phyloP scores from a whole-genome alignment of 768 basidiomycete genomes.

The Clitopilus passeckerianus region DNA sequence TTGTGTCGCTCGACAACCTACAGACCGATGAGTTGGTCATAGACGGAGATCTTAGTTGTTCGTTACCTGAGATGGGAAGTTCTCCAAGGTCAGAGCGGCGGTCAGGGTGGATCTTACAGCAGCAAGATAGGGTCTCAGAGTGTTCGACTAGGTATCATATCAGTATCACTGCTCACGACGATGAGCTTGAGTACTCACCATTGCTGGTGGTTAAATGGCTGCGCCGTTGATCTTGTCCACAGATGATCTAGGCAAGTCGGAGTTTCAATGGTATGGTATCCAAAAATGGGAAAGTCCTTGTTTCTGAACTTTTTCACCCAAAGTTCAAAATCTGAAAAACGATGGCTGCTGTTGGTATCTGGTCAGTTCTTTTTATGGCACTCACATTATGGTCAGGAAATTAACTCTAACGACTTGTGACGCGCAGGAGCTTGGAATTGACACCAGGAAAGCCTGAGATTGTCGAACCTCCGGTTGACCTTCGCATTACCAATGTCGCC shows the following conservation, averaged over 20 bases:
- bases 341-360: constrained; percentile 61
- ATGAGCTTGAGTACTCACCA: constrained; percentile 38
- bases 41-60: constrained; percentile 1
- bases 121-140: constrained; percentile 90
- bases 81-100: constrained; percentile 95
- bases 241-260: constrained; percentile 28
- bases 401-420: constrained; percentile 4
- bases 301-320: constrained; percentile 12
- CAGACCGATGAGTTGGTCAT: constrained; percentile 10
- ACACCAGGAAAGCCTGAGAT: constrained; percentile 52
- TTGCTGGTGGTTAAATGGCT: constrained; percentile 14
- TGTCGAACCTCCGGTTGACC: constrained; percentile 58
- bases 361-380: constrained; percentile 36
- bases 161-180: not conserved
- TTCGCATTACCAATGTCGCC: constrained; percentile 79
- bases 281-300: not conserved
- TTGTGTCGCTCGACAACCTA: constrained; percentile 97
- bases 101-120: constrained; percentile 95
- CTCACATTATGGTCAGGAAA: not conserved
- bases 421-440: constrained; percentile 54
- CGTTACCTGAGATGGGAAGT: constrained; percentile 92
- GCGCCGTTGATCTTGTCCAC: not conserved
- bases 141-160: constrained; percentile 73
- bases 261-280: constrained; percentile 31
- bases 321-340: constrained; percentile 27